Conservation (phyloP, 2,329 filamentous ascomycete genomes). For the Elsinoe australis region DNA sequence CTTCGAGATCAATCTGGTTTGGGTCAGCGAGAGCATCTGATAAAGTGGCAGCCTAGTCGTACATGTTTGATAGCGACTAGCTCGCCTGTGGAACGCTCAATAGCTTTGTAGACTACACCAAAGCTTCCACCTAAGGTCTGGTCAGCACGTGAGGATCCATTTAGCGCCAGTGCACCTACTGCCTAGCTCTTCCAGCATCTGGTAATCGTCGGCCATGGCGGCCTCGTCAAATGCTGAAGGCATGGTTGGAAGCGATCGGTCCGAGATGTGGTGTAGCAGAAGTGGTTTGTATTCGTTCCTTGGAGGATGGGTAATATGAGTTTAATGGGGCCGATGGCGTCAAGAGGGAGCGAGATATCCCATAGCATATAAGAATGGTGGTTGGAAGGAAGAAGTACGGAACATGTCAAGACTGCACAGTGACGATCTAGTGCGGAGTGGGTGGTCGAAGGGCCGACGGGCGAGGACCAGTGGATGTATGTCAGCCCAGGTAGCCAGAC, state of each 20-base stretch:
- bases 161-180: too few species aligned
- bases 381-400: not conserved
- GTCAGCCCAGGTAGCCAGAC: constrained; percentile 13
- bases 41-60: constrained; percentile 34
- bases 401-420: constrained; percentile 15
- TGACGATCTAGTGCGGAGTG: constrained; percentile 11
- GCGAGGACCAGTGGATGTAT: constrained; percentile 14
- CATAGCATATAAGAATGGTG: constrained; percentile 16
- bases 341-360: constrained; percentile 7
- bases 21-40: constrained; percentile 19
- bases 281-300: too few species aligned
- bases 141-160: too few species aligned
- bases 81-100: constrained; percentile 82
- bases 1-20: constrained; percentile 88
- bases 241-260: constrained; percentile 16
- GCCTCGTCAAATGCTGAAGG: constrained; percentile 20
- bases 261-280: too few species aligned
- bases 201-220: constrained; percentile 72
- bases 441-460: constrained; percentile 15
- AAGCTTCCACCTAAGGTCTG: constrained; percentile 71
- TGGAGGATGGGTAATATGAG: constrained; percentile 1
- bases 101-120: constrained; percentile 92
- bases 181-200: constrained; percentile 91
- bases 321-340: constrained; percentile 12
- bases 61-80: constrained; percentile 96